These are phyloP conservation scores for Chlorophyllum brunneum DNA, from an alignment of 768 basidiomycete genomes.

Conservation along the genomic window DNA sequence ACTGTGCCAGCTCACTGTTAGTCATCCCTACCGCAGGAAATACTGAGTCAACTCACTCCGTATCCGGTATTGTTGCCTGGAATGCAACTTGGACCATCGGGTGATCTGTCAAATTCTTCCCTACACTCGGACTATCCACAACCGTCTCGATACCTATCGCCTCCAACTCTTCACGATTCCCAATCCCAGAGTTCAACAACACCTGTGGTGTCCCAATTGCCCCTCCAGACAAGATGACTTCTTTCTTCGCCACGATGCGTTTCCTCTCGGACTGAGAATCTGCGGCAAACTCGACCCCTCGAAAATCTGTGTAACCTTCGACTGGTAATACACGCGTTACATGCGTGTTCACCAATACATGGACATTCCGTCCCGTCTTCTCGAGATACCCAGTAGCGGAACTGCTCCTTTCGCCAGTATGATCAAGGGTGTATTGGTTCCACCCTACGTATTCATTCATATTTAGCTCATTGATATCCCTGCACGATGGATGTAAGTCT, in stretches of 20 bases:
- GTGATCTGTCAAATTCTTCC: conserved; percentile 6
- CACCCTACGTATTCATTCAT: background rate
- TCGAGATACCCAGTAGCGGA: conserved; percentile 24
- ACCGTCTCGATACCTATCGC: background rate
- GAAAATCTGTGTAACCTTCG: conserved; percentile 18
- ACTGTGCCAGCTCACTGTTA: background rate
- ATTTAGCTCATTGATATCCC: background rate
- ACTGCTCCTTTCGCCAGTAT: conserved; percentile 16
- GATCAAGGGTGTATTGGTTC: background rate
- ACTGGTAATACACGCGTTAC: conserved; percentile 11
- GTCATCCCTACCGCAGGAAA: background rate
- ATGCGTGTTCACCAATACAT: conserved; percentile 14
- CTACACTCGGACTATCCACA: conserved; percentile 9
- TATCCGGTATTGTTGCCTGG: background rate
- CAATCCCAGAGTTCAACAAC: conserved; percentile 7
- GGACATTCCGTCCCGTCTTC: conserved; percentile 7
- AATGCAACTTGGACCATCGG: background rate
- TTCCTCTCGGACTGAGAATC: background rate
- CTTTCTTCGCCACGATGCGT: conserved; percentile 1
- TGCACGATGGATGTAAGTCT: background rate
- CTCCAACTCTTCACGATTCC: background rate
- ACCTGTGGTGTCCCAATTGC: conserved; percentile 1
- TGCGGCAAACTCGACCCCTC: conserved; percentile 20
- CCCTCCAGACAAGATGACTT: background rate
- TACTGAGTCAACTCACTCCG: background rate